A percentile compares a stretch with the other conserved stretches of the same genome.
These are phyloP conservation scores for Suhomyces anneliseae DNA, from an alignment of 1,139 yeast genomes.

Conservation along the genomic window DNA sequence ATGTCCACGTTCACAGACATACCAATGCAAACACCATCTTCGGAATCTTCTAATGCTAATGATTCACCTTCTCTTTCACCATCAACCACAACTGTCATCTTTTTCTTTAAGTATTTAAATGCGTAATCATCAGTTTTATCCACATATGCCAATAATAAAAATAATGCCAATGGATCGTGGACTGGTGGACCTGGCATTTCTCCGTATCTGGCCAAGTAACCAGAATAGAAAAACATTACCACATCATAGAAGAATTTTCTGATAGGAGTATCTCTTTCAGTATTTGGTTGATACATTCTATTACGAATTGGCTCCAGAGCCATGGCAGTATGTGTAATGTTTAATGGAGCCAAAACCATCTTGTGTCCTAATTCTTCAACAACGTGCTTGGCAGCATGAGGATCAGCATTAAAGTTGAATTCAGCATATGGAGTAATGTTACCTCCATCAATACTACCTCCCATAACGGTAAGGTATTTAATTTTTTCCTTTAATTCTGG, in stretches of 20 bases:
- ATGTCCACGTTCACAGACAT: slow-evolving; percentile 40
- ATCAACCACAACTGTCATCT: slow-evolving; percentile 24
- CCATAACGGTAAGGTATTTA: slow-evolving; percentile 66
- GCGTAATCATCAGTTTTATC: slow-evolving; percentile 30
- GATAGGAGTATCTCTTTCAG: slow-evolving; percentile 30
- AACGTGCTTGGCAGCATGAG: slow-evolving; percentile 65
- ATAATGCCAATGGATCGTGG: slow-evolving; percentile 79
- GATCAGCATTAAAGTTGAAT: slow-evolving; percentile 75
- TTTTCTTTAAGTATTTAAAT: slow-evolving; percentile 31
- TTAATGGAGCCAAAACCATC: slow-evolving; percentile 61
- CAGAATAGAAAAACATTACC: slow-evolving; percentile 51
- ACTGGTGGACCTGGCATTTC: slow-evolving; percentile 67
- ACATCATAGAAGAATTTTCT: slow-evolving; percentile 59
- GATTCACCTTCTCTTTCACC: slow-evolving; percentile 39
- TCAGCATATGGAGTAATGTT: slow-evolving; percentile 62
- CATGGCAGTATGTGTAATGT: slow-evolving; percentile 68
- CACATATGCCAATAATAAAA: slow-evolving; percentile 52
- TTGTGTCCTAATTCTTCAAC: slow-evolving; percentile 53
- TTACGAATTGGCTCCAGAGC: slow-evolving; percentile 51
- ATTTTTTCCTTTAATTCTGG: slow-evolving; percentile 54
- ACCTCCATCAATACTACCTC: slow-evolving; percentile 60
- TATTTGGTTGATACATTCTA: slow-evolving; percentile 25
- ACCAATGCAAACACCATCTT: slow-evolving; percentile 47
- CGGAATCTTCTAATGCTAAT: slow-evolving; percentile 26
- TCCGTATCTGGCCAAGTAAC: slow-evolving; percentile 45